Percentiles rank a stretch among this genome's conserved stretches.
These are phyloP conservation scores for Claviceps sp. DNA, from an alignment of 2,329 filamentous ascomycete species.

Conservation along the genomic window DNA sequence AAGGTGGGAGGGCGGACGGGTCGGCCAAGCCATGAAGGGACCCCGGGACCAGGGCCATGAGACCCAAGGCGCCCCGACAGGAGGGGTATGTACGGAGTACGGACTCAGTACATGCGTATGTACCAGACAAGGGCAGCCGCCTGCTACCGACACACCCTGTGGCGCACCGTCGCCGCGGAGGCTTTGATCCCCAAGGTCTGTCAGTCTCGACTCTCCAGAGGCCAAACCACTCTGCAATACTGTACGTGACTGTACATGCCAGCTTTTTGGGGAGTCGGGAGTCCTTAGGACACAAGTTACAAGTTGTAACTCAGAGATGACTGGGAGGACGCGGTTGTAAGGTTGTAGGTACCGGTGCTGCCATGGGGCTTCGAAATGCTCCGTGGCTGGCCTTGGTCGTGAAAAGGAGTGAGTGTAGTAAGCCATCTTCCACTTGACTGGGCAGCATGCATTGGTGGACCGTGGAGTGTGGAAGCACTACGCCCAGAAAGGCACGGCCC, in stretches of 20 bases:
- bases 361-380: not conserved
- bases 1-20: constrained; percentile 1
- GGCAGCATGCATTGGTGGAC: not conserved
- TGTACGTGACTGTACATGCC: no score
- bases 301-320: no score
- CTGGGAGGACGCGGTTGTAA: no score
- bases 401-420: not conserved
- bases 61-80: constrained; percentile 2
- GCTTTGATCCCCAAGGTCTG: no score
- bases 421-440: not conserved
- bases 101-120: no score
- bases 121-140: not conserved
- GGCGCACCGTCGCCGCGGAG: no score
- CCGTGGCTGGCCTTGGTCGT: not conserved
- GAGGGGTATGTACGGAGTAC: not conserved
- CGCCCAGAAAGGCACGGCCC: not conserved
- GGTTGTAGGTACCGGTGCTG: no score
- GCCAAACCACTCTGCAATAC: no score
- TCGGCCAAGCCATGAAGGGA: constrained; percentile 3
- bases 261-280: no score
- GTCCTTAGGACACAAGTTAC: no score
- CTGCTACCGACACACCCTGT: not conserved
- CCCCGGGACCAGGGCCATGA: constrained; percentile 4
- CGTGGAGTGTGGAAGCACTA: not conserved
- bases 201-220: no score